Evolutionary conservation across 2,329 filamentous ascomycete genomes (phyloP), one percentile per base, ranked within the genome.

Genomic region (Didymella arachidicola): DNA sequence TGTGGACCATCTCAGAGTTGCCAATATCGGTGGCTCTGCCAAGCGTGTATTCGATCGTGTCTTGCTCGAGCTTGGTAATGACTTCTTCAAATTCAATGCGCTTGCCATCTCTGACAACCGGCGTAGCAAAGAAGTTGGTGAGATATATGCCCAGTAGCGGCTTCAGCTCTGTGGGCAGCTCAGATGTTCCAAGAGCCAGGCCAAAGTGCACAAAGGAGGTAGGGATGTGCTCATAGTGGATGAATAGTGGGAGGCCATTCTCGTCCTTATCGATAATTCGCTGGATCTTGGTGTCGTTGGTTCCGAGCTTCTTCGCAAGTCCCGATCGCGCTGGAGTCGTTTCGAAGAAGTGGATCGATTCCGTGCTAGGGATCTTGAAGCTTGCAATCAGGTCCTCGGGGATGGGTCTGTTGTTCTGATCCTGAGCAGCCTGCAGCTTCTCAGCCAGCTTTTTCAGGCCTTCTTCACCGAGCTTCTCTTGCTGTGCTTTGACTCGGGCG

Each of bases 171-270:
- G 90, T 84, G 0, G 93, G 92, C 1, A 97, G 82, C 30, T 86
- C 82, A 2, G 87, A 85, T 0, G 93, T 96, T 51, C 92, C 92
- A 48, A 98, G 82, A 55, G 95, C 87, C 22, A 98, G 78, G 46
- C 87, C 89, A 57, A 98, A 84, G 67, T 94, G 90, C 7, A 96
- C 92, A 75, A 99, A 99, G 72, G 92, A 96, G 59, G 92, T 96
- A 2, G 90, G 89, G 14, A 98, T 93, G 71, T 97, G 89, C 78
- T 99, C 95, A 65, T 96, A 99, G 77, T 99, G 94, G n/a, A 99
- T 84, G 77, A 97, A 99, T 2, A 98, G 81, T 0, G 92, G 90
- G n/a, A 88, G 74, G 16, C 83, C 81, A 7, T 81, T 77, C 36
- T 84, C 82, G 39, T 92, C 86, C 14, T 83, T 80, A 72, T 98